phyloP scores from a whole-genome alignment of 768 basidiomycete species.

The Rossbeevera mucosa region DNA sequence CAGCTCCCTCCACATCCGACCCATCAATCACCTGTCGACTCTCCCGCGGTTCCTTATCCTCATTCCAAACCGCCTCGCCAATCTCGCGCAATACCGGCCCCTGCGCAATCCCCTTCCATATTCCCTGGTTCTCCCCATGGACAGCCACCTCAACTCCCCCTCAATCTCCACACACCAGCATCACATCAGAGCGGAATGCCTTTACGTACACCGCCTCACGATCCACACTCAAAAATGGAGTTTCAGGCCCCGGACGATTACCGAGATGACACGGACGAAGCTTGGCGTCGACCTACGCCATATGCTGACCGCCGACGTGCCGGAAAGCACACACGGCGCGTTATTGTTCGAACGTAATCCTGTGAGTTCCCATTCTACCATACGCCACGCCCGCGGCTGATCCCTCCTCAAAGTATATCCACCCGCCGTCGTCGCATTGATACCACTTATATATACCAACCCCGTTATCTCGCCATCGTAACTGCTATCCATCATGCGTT shows the following conservation, averaged over 20 bases:
- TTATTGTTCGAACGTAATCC: conserved; percentile 47
- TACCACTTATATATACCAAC: conserved; percentile 21
- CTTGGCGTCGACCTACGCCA: conserved; percentile 70
- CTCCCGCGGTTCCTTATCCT: conserved; percentile 34
- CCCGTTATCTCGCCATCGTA: conserved; percentile 13
- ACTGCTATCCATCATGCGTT: conserved; percentile 20
- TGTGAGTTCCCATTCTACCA: neutral
- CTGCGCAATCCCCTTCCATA: conserved; percentile 26
- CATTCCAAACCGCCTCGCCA: conserved; percentile 31
- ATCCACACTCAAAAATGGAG: conserved; percentile 33
- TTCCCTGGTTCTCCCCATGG: conserved; percentile 30
- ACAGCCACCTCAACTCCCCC: conserved; percentile 32
- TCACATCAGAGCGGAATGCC: conserved; percentile 25
- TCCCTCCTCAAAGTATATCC: conserved; percentile 1
- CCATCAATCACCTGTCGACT: conserved; percentile 27
- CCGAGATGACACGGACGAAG: conserved; percentile 58
- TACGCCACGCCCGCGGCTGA: neutral
- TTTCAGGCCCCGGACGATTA: conserved; percentile 43
- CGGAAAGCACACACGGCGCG: conserved; percentile 74
- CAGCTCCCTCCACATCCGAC: conserved; percentile 29
- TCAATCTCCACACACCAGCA: conserved; percentile 29
- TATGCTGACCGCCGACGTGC: conserved; percentile 71
- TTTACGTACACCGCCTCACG: conserved; percentile 47
- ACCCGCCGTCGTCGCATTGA: conserved; percentile 16
- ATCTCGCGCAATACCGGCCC: conserved; percentile 19